A percentile compares a stretch with the other conserved stretches of the same genome.
Conservation (phyloP, 495 filamentous ascomycete species). For the Aspergillus mulundensis region DNA sequence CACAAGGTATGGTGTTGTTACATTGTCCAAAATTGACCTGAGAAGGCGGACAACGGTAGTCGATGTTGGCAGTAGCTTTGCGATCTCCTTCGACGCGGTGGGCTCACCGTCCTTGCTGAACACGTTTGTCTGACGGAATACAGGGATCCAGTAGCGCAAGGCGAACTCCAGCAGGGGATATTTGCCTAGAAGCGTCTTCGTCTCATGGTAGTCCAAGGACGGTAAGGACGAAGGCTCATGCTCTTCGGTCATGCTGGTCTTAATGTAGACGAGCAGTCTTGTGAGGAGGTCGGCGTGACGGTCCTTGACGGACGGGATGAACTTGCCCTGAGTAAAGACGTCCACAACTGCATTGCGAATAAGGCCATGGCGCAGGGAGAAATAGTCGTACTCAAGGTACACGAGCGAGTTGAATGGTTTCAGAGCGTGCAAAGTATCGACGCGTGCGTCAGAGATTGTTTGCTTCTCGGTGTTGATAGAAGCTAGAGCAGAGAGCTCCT, state of each 20-base stretch:
- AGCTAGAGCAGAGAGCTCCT: constrained; percentile 28
- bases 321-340: constrained; percentile 31
- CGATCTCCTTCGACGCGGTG: constrained; percentile 29
- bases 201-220: constrained; percentile 30
- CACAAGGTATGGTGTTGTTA: constrained; percentile 27
- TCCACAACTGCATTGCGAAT: constrained; percentile 32
- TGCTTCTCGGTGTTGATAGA: constrained; percentile 31
- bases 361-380: constrained; percentile 35
- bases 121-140: constrained; percentile 26
- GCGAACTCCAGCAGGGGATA: constrained; percentile 34
- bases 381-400: constrained; percentile 30
- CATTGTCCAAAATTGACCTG: constrained; percentile 29
- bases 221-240: constrained; percentile 28
- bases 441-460: constrained; percentile 21
- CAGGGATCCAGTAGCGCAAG: constrained; percentile 34
- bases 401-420: constrained; percentile 29
- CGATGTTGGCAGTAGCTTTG: constrained; percentile 31
- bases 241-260: constrained; percentile 26
- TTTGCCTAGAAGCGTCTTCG: constrained; percentile 21
- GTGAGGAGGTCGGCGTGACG: constrained; percentile 32
- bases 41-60: constrained; percentile 29
- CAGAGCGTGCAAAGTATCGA: constrained; percentile 24
- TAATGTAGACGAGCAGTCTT: constrained; percentile 34
- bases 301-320: constrained; percentile 33
- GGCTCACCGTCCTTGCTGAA: constrained; percentile 28